These are phyloP conservation scores for Abrus pulchellus DNA, from an alignment of 306 rosid genomes.

Conservation along the genomic window DNA sequence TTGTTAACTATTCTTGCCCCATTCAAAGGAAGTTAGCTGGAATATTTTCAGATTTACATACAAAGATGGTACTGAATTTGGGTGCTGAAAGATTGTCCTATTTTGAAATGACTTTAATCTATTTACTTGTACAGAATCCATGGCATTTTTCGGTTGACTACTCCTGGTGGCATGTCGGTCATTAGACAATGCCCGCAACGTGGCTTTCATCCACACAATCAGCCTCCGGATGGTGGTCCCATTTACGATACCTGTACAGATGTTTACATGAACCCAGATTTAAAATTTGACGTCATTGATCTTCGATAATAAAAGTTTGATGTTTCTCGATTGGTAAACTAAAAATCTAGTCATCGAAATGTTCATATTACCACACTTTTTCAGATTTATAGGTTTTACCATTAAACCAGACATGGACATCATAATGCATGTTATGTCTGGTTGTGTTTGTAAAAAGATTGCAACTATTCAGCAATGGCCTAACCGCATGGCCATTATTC, in stretches of 20 bases:
- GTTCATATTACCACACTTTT: slow-evolving; percentile 50
- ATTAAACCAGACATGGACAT: slow-evolving; percentile 39
- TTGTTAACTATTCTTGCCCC: slow-evolving; percentile 14
- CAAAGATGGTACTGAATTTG: neutral
- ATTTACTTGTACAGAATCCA: slow-evolving; percentile 70
- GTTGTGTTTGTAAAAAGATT: slow-evolving; percentile 49
- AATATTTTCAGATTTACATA: neutral
- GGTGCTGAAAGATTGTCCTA: slow-evolving; percentile 10
- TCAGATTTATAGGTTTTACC: slow-evolving; percentile 38
- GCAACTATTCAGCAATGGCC: slow-evolving; percentile 22
- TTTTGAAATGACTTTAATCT: slow-evolving; percentile 26
- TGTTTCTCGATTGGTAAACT: slow-evolving; percentile 6
- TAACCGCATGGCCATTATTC: slow-evolving; percentile 8
- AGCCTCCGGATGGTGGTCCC: slow-evolving; percentile 95
- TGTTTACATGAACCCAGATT: slow-evolving; percentile 87
- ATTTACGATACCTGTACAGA: slow-evolving; percentile 87
- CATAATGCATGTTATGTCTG: slow-evolving; percentile 27
- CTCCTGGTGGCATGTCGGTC: slow-evolving; percentile 94
- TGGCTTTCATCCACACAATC: slow-evolving; percentile 87
- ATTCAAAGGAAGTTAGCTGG: slow-evolving; percentile 10
- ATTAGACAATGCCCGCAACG: slow-evolving; percentile 90
- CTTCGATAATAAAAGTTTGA: slow-evolving; percentile 65
- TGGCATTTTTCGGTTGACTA: slow-evolving; percentile 94
- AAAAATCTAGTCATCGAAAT: slow-evolving; percentile 47
- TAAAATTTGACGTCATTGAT: slow-evolving; percentile 92